phyloP scores from a whole-genome alignment of 2,329 filamentous ascomycete genomes.

The Microdochium paspali region DNA sequence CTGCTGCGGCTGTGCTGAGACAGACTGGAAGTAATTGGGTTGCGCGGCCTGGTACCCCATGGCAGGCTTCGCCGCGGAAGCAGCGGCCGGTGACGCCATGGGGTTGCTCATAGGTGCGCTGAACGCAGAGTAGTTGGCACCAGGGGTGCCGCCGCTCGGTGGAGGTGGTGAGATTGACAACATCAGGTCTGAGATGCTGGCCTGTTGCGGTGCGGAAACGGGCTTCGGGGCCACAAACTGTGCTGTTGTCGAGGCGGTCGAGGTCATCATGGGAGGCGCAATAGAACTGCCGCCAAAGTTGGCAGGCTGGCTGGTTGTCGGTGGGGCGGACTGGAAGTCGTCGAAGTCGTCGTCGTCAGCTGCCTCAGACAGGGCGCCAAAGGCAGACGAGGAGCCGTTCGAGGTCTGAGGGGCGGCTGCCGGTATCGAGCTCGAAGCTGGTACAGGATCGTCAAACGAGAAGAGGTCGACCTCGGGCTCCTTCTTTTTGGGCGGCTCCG shows the following conservation, averaged over 20 bases:
- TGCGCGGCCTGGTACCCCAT: conserved; percentile 65
- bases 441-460: conserved; percentile 71
- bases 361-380: conserved; percentile 34
- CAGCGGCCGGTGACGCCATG: conserved; percentile 22
- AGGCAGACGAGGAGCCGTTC: conserved; percentile 30
- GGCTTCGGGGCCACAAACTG: conserved; percentile 79
- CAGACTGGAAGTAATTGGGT: conserved; percentile 93
- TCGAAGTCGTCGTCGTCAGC: conserved; percentile 88
- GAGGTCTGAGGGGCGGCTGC: conserved; percentile 25
- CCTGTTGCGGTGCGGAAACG: conserved; percentile 71
- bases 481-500: conserved; percentile 68
- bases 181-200: conserved; percentile 73
- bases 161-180: conserved; percentile 67
- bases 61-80: conserved; percentile 41
- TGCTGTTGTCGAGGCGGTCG: conserved; percentile 44
- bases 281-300: conserved; percentile 25
- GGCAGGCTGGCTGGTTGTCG: conserved; percentile 40
- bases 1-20: conserved; percentile 32
- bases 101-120: conserved; percentile 33
- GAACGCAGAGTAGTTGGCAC: conserved; percentile 57
- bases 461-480: conserved; percentile 89
- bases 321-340: conserved; percentile 86
- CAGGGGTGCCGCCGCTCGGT: conserved; percentile 46
- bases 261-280: conserved; percentile 36
- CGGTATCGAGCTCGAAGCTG: conserved; percentile 27